Base-by-base conservation (phyloP, 169 alveolate species). In the Cryptosporidium parvum region DNA sequence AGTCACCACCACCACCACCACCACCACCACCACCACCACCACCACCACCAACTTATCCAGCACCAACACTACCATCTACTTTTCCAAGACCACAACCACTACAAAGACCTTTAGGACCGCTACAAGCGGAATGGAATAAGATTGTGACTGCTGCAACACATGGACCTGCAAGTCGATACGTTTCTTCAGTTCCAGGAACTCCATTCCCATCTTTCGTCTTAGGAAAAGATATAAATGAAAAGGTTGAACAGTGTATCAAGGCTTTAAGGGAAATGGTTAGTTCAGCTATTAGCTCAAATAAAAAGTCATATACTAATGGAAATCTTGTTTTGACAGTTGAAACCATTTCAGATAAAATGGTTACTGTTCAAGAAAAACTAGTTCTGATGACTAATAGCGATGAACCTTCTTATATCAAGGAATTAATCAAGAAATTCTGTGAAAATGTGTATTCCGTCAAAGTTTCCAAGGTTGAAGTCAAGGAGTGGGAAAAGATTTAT, bases 181-280 rank as follows among this genome's bases (percentile, higher is more conserved):
- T 73, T 35, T 73, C 86, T 33, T 12, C 59, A 10, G 4, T 73
- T 3, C 86, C 86, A 12, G n/a, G 16, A 59, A 33, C 53, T 53
- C 86, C 86, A 3, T 39, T 37, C 68, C 86, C 86, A 33, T 33
- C 39, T 31, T 73, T 33, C 52, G 56, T 4, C n/a, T 21, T 73
- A 23, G 86, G 86, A 16, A 73, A 26, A 33, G 70, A 73, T 31
- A 1, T 0, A 4, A 23, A 56, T n/a, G 86, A 73, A 56, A 73
- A 73, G 23, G 10, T 53, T 9, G 86, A 53, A 61, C 44, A 56
- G 33, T 73, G 86, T 35, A 14, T 33, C 5, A 73, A 73, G 51
- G 52, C 71, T 12, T 26, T 73, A 10, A 73, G 31, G 70, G 70
- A 18, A 21, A 73, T 73, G 71, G 86, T 73, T 7, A n/a, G 51